Evolutionary conservation across 2,329 filamentous ascomycete genomes (phyloP).

Genomic region (Chrysoporthe austroafricana): DNA sequence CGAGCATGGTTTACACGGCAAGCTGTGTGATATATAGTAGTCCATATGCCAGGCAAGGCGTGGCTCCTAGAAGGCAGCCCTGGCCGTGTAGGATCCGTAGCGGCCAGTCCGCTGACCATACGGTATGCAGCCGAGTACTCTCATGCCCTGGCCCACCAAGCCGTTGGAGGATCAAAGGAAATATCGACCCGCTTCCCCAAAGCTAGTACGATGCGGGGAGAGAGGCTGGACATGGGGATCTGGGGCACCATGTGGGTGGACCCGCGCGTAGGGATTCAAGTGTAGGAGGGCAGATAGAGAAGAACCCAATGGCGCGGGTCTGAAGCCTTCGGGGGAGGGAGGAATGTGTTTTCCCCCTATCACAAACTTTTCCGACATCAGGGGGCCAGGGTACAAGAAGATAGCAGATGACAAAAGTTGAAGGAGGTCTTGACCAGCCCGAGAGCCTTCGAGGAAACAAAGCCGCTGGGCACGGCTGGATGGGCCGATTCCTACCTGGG

Average conservation of each 20-base stretch:
- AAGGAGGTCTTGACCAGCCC: background rate
- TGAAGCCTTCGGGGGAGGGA: constrained; percentile 14
- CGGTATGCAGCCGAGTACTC: constrained; percentile 13
- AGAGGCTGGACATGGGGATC: background rate
- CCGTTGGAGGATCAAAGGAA: constrained; percentile 3
- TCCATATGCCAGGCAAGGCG: constrained; percentile 6
- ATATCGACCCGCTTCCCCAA: constrained; percentile 23
- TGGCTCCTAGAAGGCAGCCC: background rate
- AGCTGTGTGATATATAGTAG: constrained; percentile 13
- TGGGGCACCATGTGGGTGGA: background rate
- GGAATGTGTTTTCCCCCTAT: constrained; percentile 28
- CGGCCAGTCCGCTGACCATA: constrained; percentile 7
- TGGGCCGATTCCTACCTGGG: background rate
- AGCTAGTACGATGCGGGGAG: constrained; percentile 25
- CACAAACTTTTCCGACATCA: constrained; percentile 18
- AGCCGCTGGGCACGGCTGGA: background rate
- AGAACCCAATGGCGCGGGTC: constrained; percentile 11
- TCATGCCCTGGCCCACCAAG: constrained; percentile 6
- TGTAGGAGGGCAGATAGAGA: background rate
- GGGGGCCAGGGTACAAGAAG: background rate
- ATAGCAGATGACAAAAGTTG: background rate
- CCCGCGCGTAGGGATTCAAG: background rate
- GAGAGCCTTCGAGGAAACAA: background rate
- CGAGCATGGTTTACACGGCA: constrained; percentile 11
- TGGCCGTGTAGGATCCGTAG: constrained; percentile 8